Percentiles rank a stretch among this genome's conserved stretches.
Conservation (phyloP, 1,139 yeast species). For the Yamadazyma conglobata region DNA sequence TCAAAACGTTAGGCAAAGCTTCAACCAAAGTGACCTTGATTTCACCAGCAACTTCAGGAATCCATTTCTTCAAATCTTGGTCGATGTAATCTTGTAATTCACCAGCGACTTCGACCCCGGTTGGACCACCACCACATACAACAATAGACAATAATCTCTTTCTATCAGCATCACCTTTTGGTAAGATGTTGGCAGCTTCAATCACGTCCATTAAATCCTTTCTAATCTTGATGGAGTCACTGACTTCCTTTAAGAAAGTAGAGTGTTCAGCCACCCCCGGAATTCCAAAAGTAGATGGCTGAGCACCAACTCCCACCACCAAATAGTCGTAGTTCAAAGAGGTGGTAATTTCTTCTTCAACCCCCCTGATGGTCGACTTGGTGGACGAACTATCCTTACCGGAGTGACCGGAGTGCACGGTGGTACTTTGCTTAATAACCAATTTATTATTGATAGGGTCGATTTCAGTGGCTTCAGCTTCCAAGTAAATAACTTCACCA, state of each 20-base stretch:
- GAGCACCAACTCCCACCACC: conserved; percentile 89
- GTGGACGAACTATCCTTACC: conserved; percentile 52
- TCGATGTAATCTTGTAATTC: conserved; percentile 92
- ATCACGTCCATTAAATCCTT: conserved; percentile 73
- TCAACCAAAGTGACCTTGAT: conserved; percentile 82
- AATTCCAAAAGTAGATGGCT: conserved; percentile 87
- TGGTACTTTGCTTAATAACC: conserved; percentile 49
- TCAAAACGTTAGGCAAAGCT: conserved; percentile 87
- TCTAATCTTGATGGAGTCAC: conserved; percentile 77
- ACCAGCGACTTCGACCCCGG: conserved; percentile 96
- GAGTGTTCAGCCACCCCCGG: conserved; percentile 92
- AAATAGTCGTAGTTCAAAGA: conserved; percentile 69
- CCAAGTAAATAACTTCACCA: conserved; percentile 80
- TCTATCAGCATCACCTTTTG: conserved; percentile 73
- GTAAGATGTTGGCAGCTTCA: conserved; percentile 73
- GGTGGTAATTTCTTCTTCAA: conserved; percentile 46
- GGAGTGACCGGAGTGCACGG: conserved; percentile 51
- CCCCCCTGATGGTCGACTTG: conserved; percentile 39
- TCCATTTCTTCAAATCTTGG: conserved; percentile 85
- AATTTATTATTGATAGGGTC: conserved; percentile 61
- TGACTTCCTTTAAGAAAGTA: conserved; percentile 79
- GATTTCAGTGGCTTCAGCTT: conserved; percentile 85
- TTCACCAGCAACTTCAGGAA: conserved; percentile 80
- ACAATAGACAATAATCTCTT: conserved; percentile 77
- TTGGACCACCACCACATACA: conserved; percentile 95